phyloP scores from a whole-genome alignment of 305 asterid species.

The Fraxinus floribunda region DNA sequence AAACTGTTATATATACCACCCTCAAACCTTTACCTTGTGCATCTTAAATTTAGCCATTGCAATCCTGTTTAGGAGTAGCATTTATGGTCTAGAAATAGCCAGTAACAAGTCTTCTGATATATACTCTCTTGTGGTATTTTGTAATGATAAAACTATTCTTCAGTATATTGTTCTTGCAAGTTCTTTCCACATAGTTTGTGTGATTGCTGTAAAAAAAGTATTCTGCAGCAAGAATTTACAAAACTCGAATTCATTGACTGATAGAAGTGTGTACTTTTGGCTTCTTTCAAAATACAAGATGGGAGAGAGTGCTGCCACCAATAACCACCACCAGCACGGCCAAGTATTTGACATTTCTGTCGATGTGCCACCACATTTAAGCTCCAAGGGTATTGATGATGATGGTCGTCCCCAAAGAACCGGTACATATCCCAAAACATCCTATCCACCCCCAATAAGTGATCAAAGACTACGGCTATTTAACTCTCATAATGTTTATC shows the following conservation, averaged over 20 bases:
- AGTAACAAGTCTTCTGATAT: not conserved
- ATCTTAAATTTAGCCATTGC: not conserved
- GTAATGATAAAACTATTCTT: not conserved
- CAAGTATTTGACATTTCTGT: slow-evolving; percentile 44
- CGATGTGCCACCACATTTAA: slow-evolving; percentile 34
- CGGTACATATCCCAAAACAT: slow-evolving; percentile 23
- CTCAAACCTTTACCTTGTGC: not conserved
- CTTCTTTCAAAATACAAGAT: slow-evolving; percentile 22
- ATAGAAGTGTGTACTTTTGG: not conserved
- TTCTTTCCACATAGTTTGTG: not conserved
- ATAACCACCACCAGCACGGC: slow-evolving; percentile 43
- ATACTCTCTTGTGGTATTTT: not conserved
- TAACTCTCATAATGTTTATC: not conserved
- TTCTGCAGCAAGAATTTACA: not conserved
- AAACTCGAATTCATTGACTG: not conserved
- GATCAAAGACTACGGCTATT: not conserved
- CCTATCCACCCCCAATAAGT: not conserved
- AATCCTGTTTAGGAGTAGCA: not conserved
- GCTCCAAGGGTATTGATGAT: slow-evolving; percentile 45
- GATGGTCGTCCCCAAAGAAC: slow-evolving; percentile 63
- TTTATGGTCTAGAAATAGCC: not conserved
- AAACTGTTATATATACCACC: slow-evolving; percentile 27
- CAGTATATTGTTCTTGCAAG: not conserved
- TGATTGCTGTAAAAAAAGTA: not conserved
- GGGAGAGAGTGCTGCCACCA: slow-evolving; percentile 64